Evolutionary conservation across 805 yeast genomes (phyloP).

Genomic region (Suhomyces sp.): DNA sequence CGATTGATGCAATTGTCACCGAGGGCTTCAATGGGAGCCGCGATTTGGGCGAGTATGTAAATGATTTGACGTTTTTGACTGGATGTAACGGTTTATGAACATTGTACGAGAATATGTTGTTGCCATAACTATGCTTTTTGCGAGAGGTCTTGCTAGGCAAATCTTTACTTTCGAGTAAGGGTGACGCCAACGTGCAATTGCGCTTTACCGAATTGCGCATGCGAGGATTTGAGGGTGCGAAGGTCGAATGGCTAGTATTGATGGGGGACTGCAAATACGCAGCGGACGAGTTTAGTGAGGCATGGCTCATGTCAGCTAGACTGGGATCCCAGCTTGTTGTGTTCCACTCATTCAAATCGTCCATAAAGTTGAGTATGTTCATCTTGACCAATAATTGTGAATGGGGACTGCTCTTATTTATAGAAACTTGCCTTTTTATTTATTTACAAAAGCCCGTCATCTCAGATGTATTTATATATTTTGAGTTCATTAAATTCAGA

Average conservation of each 20-base stretch:
- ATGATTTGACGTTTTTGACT: not conserved
- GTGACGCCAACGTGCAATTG: slow-evolving; percentile 21
- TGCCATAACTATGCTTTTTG: not conserved
- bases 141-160: not conserved
- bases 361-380: not conserved
- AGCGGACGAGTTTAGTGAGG: not conserved
- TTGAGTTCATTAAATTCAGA: not conserved
- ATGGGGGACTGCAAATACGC: slow-evolving; percentile 4
- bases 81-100: slow-evolving; percentile 1
- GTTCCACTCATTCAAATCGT: not conserved
- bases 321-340: not conserved
- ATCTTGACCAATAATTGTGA: not conserved
- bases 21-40: slow-evolving; percentile 24
- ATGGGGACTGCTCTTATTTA: not conserved
- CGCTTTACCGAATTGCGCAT: slow-evolving; percentile 8
- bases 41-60: slow-evolving; percentile 4
- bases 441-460: not conserved
- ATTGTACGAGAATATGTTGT: slow-evolving; percentile 4
- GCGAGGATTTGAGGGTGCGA: not conserved
- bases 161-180: slow-evolving; percentile 17
- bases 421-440: not conserved
- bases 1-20: slow-evolving; percentile 22
- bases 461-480: not conserved
- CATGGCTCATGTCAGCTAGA: not conserved
- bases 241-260: not conserved